These are phyloP conservation scores for Alternaria triticina DNA, from an alignment of 2,329 filamentous ascomycete species.

Conservation along the genomic window DNA sequence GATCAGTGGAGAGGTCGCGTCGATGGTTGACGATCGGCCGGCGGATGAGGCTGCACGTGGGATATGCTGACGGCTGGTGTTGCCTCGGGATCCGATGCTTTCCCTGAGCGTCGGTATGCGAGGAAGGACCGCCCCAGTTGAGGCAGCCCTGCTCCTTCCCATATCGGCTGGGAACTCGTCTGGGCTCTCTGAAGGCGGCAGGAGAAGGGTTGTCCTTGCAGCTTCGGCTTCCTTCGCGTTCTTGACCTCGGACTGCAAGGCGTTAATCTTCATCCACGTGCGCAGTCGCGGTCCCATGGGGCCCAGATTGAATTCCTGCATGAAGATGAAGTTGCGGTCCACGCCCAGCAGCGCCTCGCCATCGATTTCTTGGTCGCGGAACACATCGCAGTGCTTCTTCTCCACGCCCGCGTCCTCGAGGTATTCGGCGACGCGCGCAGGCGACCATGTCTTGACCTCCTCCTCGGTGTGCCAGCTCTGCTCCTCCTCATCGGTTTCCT, in stretches of 20 bases:
- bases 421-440: conserved; percentile 85
- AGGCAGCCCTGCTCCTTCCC: conserved; percentile 55
- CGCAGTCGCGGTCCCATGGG: conserved; percentile 88
- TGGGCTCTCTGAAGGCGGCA: conserved; percentile 38
- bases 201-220: conserved; percentile 42
- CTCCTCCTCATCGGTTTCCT: conserved; percentile 95
- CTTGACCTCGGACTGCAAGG: conserved; percentile 84
- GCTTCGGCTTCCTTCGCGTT: conserved; percentile 54
- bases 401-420: conserved; percentile 86
- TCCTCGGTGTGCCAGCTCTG: conserved; percentile 70
- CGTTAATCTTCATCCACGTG: conserved; percentile 96
- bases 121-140: conserved; percentile 49
- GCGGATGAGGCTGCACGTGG: conserved; percentile 44
- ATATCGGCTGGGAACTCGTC: conserved; percentile 47
- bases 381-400: conserved; percentile 88
- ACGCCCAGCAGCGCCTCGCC: conserved; percentile 92
- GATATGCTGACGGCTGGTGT: conserved; percentile 32
- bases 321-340: conserved; percentile 93
- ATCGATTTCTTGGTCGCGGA: conserved; percentile 92
- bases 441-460: conserved; percentile 81
- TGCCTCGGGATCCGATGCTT: conserved; percentile 34
- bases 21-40: conserved; percentile 39
- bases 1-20: conserved; percentile 52
- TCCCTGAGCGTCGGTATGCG: conserved; percentile 48
- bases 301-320: conserved; percentile 93